Percentiles rank a stretch among this genome's conserved stretches.
phyloP scores from a whole-genome alignment of 225 moss, liverwort and hornwort species.

The Physcomitrium patens region DNA sequence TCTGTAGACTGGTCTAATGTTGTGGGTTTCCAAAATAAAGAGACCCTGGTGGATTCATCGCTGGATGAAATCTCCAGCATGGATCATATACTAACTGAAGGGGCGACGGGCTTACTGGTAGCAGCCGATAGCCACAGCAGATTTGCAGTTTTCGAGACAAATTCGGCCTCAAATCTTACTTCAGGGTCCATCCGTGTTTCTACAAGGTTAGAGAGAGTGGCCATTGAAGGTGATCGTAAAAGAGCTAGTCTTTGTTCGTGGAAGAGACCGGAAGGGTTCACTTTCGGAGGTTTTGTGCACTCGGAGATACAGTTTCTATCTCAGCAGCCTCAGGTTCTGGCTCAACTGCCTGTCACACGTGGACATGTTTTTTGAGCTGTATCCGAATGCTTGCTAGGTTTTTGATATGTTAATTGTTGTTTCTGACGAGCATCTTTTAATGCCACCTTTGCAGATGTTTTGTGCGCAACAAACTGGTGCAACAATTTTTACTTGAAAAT shows the following conservation, averaged over 20 bases:
- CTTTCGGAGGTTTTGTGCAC: slow-evolving; percentile 28
- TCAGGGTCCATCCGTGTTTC: neutral
- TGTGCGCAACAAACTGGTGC: neutral
- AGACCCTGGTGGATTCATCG: slow-evolving; percentile 37
- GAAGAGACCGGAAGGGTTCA: neutral
- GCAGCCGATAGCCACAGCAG: slow-evolving; percentile 59
- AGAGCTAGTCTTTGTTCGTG: neutral
- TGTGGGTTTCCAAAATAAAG: slow-evolving; percentile 34
- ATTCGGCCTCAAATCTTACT: slow-evolving; percentile 22
- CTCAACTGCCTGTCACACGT: neutral
- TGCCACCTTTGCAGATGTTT: neutral
- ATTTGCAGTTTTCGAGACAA: slow-evolving; percentile 46
- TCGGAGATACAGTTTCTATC: slow-evolving; percentile 62
- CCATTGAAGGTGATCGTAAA: neutral
- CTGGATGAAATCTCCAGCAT: slow-evolving; percentile 51
- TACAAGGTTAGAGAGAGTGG: neutral
- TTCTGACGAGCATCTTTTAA: too few species aligned
- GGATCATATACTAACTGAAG: slow-evolving; percentile 36
- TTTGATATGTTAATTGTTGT: too few species aligned
- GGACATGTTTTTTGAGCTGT: too few species aligned
- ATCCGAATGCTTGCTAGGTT: too few species aligned
- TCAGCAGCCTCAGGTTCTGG: slow-evolving; percentile 51
- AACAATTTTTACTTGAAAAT: neutral
- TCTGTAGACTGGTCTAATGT: slow-evolving; percentile 28
- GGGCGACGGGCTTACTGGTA: slow-evolving; percentile 41